Base-by-base conservation (phyloP, 1,139 yeast genomes). In the Pichia sp. region DNA sequence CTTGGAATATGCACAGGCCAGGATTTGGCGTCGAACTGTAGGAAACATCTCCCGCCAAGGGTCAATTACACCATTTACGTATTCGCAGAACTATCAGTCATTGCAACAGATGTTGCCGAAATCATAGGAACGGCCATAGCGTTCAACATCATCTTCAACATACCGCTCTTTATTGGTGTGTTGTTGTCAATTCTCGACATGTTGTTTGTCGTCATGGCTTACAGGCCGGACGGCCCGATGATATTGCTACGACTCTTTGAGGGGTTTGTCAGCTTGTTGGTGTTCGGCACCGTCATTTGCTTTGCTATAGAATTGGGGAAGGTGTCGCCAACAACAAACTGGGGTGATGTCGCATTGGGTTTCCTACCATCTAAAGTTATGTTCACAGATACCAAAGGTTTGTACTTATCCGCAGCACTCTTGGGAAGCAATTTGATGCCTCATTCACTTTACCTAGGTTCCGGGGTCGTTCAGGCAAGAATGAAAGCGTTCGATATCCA, bases 371-470 rank as follows among this genome's bases (percentile, higher is more conserved):
- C 88, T 33, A 76, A 73, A 38, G 80, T 83, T 52, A 83, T 90
- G 17, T 77, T 90, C 42, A 54, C 62, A 16, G 88, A 89, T 54
- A 83, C 85, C 57, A 85, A 88, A 42, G 98, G 97, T 0, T 74
- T 92, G 47, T 93, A 88, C 67, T 75, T 90, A 46, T 84, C 96
- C 52, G 83, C 95, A 62, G 98, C 97, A 24, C 87, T 93, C 53
- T 75, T 93, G 54, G 99, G 99, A 24, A 97, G 98, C 33, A 93
- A 98, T 1, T 96, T 93, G 34, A 93, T 93, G 99, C 99, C 99
- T 3, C 99, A 93, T 69, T 87, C 96, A 1, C 75, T 93, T 48
- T 93, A 88, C 67, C 75, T 93, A 55, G 99, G 99, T 1, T 87
- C 96, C 0, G 96, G 97, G 1, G 77, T 93, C 55, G 98, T 93